Base-by-base conservation (phyloP, 2,329 filamentous ascomycete species). In the Colletotrichum sublineola region DNA sequence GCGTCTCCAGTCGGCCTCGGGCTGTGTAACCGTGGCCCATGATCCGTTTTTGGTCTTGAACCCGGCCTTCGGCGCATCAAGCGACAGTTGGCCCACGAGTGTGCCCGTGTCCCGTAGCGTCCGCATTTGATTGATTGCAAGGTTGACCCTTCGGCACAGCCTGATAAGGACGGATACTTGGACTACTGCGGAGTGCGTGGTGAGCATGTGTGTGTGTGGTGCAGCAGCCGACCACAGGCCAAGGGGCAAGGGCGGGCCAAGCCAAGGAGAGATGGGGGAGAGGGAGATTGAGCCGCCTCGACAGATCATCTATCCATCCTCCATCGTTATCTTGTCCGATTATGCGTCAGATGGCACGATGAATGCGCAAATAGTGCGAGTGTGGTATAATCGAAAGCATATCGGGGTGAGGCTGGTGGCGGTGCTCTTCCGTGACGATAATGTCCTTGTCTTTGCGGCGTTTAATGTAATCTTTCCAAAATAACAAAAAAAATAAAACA, bases 121-220 rank as follows among this genome's bases (percentile, higher is more conserved):
- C 65, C 65, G 64, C 57, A 38, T 53, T 56, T 64, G 46, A 56
- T 56, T 64, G 46, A 56, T 40, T 68, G 66, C 69, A 72, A 66
- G 69, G 69, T 48, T 36, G 36, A 46, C 46, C 69, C 69, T 56
- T 42, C 15, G 46, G 69, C 60, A 72, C 66, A 52, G 69, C 66
- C 69, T 56, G 65, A 60, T 66, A 72, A 69, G 38, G 6, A 40
- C 33, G 33, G 38, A 24, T 24, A 24, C 24, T 24, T 24, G 24
- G 24, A 24, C 24, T 24, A 24, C 24, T 24, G 24, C 24, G 24
- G 24, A 24, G 24, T 24, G 24, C 24, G 24, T 24, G 24, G 24
- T 24, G 24, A 24, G 24, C 24, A 24, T 24, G 24, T 24, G 24
- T 24, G 24, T 24, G 24, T 24, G 24, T 24, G 24, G 5, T 12